phyloP scores from a whole-genome alignment of 768 basidiomycete genomes.

The Phlegmacium glaucopus region DNA sequence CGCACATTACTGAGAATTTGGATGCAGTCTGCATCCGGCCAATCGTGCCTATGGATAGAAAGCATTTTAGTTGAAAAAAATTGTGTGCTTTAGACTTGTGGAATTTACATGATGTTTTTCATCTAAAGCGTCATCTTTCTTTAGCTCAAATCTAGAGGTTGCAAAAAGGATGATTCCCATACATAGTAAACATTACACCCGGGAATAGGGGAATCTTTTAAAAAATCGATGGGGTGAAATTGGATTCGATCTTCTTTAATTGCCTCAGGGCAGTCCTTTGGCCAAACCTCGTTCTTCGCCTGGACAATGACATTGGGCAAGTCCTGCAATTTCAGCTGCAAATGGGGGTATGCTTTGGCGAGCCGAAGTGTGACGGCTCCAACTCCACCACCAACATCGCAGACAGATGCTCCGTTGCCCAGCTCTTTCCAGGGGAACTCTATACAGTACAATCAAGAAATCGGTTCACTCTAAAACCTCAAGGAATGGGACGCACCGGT shows the following conservation, averaged over 20 bases:
- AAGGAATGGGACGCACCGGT: conserved; percentile 16
- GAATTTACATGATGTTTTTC: conserved; percentile 25
- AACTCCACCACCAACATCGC: conserved; percentile 34
- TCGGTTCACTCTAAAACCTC: neutral
- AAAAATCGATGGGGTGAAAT: conserved; percentile 38
- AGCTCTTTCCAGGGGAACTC: conserved; percentile 33
- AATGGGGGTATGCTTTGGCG: conserved; percentile 27
- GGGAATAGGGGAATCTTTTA: conserved; percentile 30
- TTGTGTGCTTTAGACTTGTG: neutral
- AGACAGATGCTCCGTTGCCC: conserved; percentile 25
- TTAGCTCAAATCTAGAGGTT: neutral
- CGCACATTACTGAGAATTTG: conserved; percentile 27
- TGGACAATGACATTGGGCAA: conserved; percentile 25
- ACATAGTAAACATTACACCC: conserved; percentile 41
- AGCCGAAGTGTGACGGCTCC: conserved; percentile 33
- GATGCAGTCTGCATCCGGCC: conserved; percentile 29
- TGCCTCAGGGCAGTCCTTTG: conserved; percentile 28
- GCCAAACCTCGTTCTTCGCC: conserved; percentile 30
- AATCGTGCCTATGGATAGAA: conserved; percentile 29
- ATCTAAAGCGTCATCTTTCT: conserved; percentile 13
- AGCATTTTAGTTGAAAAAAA: neutral
- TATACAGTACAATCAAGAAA: conserved; percentile 6
- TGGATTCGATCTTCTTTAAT: conserved; percentile 31
- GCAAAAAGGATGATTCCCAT: conserved; percentile 22
- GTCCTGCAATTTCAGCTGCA: conserved; percentile 38